A percentile compares a stretch with the other conserved stretches of the same genome.
These are phyloP conservation scores for Selaginella tamariscina DNA, from an alignment of 75 land plant species.

Conservation along the genomic window DNA sequence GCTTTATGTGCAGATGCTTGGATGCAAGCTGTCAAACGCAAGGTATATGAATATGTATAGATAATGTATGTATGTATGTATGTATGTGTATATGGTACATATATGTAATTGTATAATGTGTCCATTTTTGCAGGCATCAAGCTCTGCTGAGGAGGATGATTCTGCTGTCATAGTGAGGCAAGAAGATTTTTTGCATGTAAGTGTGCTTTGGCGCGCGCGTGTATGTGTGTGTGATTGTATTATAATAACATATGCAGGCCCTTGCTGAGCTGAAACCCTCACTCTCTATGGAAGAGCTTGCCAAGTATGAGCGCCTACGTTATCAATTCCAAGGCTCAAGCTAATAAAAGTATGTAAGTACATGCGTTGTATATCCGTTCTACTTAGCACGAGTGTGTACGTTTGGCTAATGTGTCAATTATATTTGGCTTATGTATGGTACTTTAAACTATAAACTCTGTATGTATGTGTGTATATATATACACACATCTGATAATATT, in stretches of 20 bases:
- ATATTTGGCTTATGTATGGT: neutral
- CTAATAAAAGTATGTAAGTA: neutral
- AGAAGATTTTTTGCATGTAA: conserved; percentile 75
- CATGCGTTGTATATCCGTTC: too few species aligned
- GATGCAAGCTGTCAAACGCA: conserved; percentile 80
- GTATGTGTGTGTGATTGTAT: neutral
- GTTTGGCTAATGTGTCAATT: neutral
- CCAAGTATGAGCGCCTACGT: conserved; percentile 57
- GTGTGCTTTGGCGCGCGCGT: too few species aligned
- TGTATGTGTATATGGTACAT: neutral
- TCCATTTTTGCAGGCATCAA: conserved; percentile 8
- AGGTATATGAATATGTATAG: conserved; percentile 30
- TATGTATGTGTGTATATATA: too few species aligned
- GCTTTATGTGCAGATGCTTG: conserved; percentile 98
- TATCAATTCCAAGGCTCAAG: conserved; percentile 59
- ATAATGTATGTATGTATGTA: conserved; percentile 1
- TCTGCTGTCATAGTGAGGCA: conserved; percentile 51
- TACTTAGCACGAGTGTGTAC: neutral
- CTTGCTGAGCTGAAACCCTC: conserved; percentile 74
- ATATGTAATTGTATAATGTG: neutral
- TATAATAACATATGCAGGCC: conserved; percentile 32
- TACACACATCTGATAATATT: too few species aligned
- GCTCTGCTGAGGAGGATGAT: conserved; percentile 17
- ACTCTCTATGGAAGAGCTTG: conserved; percentile 61
- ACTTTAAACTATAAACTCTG: too few species aligned